Evolutionary conservation across 2,329 filamentous ascomycete species (phyloP), one percentile per base, ranked within the genome.

Genomic region (Penicillium sclerotigenum): DNA sequence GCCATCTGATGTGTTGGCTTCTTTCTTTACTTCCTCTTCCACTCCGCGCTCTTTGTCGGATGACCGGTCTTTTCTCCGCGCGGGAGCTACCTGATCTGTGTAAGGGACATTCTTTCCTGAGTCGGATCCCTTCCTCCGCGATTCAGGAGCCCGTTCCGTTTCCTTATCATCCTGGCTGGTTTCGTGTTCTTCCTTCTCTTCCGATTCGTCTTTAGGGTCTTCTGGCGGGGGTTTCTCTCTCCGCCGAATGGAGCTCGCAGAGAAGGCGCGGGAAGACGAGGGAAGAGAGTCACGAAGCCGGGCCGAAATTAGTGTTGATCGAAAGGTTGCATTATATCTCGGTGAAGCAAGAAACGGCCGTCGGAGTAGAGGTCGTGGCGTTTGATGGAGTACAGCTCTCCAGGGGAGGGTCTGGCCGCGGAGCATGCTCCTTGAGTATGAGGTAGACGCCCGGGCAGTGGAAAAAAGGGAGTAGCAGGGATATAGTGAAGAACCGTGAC

Each of bases 331-430:
- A 68, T 70, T 68, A 51, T 69, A 70, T 63, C 72, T 70, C 34
- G 67, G 63, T 31, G 65, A 58, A 34, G 69, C 59, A 42, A 72
- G 59, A 46, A 71, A 64, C 49, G 72, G 68, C 47, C 72, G 67
- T 47, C 68, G 70, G 47, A 69, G 57, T 51, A 74, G 59, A 57
- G 73, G 72, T 52, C 75, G 76, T 66, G 76, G 75, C 57, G 79
- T 77, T 65, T 77, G 77, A 62, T 78, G 79, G 68, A 84, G 77
- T 66, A 83, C 83, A 73, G 79, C 77, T 77, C 85, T 82, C 85
- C 85, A 88, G 75, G 84, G 82, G 68, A 87, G 74, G 64, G 81
- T 82, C 74, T 84, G 83, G 68, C 83, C 80, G 77, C 84, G 83
- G 72, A 85, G 79, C 85, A 87, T 88, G 73, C 75, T 81, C 68